phyloP scores from a whole-genome alignment of 2,329 filamentous ascomycete genomes.

The Calonectria leucothoes region DNA sequence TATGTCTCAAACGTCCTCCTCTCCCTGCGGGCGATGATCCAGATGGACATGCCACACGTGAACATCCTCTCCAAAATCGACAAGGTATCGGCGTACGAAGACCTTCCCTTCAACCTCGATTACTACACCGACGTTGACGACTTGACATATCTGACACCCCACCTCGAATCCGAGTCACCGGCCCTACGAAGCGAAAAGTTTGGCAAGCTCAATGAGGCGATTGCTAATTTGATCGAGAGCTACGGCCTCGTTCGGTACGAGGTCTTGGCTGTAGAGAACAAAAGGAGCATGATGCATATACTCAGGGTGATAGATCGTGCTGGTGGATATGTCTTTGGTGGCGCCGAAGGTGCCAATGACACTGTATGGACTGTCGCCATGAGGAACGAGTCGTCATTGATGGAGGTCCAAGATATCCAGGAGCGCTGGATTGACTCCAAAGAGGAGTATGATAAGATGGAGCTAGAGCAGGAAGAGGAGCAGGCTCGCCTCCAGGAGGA shows the following conservation, averaged over 20 bases:
- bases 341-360: conserved; percentile 92
- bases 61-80: conserved; percentile 99
- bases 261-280: conserved; percentile 95
- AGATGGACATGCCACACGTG: conserved; percentile 95
- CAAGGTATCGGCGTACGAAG: conserved; percentile 86
- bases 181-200: conserved; percentile 80
- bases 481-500: conserved; percentile 67
- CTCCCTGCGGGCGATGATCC: conserved; percentile 94
- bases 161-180: conserved; percentile 83
- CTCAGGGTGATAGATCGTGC: conserved; percentile 91
- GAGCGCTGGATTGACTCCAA: conserved; percentile 95
- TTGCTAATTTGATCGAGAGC: conserved; percentile 87
- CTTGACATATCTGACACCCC: conserved; percentile 83
- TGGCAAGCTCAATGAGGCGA: conserved; percentile 84
- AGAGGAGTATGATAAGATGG: conserved; percentile 85
- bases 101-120: conserved; percentile 93
- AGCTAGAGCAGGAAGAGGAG: conserved; percentile 79
- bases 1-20: conserved; percentile 96
- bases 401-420: conserved; percentile 91
- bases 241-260: conserved; percentile 94
- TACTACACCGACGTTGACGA: conserved; percentile 99
- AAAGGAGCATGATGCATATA: conserved; percentile 94
- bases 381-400: conserved; percentile 77
- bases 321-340: conserved; percentile 91
- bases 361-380: conserved; percentile 98